A percentile compares a stretch with the other conserved stretches of the same genome.
Evolutionary conservation across 768 basidiomycete genomes (phyloP).

Genomic region (Antrodiella citrinella): DNA sequence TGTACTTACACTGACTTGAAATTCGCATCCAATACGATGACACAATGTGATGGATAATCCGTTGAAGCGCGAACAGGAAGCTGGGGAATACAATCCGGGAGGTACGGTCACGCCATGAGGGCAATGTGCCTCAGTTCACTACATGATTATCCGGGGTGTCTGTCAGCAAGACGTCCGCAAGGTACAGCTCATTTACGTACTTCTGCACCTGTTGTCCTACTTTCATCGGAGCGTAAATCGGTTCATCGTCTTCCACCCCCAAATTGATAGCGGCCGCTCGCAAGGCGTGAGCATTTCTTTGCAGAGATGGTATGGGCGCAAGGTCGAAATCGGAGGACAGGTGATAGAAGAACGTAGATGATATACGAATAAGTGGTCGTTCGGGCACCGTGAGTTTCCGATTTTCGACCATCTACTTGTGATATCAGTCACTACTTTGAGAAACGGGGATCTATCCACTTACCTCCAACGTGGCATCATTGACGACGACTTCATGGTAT

Average conservation of each 20-base stretch:
- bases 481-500: constrained; percentile 92
- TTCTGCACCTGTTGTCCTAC: constrained; percentile 86
- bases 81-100: too few relatives aligned
- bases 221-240: constrained; percentile 63
- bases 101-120: constrained; percentile 50
- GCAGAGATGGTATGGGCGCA: constrained; percentile 50
- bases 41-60: too few relatives aligned
- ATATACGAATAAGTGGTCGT: constrained; percentile 91
- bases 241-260: constrained; percentile 31
- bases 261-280: constrained; percentile 31
- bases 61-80: too few relatives aligned
- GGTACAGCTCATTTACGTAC: too few relatives aligned
- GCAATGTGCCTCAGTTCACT: constrained; percentile 81
- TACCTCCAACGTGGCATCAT: constrained; percentile 66
- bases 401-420: constrained; percentile 50
- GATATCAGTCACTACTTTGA: background rate
- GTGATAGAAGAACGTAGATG: constrained; percentile 96
- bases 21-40: too few relatives aligned
- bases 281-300: constrained; percentile 37
- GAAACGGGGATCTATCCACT: too few relatives aligned
- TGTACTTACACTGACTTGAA: too few relatives aligned
- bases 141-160: background rate
- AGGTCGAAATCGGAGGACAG: constrained; percentile 80
- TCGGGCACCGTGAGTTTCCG: constrained; percentile 52
- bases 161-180: too few relatives aligned